phyloP scores from a whole-genome alignment of 2,329 filamentous ascomycete species.

The Cladophialophora immunda region DNA sequence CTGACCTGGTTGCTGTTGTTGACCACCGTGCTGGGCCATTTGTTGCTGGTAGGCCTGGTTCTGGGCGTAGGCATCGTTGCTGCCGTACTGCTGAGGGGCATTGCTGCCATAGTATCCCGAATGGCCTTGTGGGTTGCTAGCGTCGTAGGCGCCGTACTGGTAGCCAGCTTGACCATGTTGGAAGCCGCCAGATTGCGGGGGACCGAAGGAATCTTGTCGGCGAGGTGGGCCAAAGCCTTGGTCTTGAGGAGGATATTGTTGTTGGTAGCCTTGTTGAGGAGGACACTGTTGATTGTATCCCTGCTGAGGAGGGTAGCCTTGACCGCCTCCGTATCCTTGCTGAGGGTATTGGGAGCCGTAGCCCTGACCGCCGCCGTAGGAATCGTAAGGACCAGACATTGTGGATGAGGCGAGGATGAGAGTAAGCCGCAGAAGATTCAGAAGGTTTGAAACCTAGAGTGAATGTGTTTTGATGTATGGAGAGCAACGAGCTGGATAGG shows the following conservation, averaged over 20 bases:
- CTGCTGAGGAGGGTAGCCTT: conserved; percentile 44
- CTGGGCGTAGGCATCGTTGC: conserved; percentile 37
- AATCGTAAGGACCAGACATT: conserved; percentile 64
- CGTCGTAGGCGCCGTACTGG: conserved; percentile 46
- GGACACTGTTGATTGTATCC: conserved; percentile 45
- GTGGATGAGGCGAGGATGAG: conserved; percentile 2
- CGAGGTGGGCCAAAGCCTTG: conserved; percentile 57
- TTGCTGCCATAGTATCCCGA: conserved; percentile 47
- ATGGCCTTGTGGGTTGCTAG: conserved; percentile 47
- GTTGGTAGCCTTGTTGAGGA: conserved; percentile 46
- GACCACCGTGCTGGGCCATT: conserved; percentile 24
- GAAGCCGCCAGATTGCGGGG: conserved; percentile 55
- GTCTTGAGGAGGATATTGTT: conserved; percentile 44
- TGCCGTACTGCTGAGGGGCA: conserved; percentile 25
- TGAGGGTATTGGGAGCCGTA: conserved; percentile 43
- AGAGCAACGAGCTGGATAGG: background rate
- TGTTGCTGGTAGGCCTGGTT: conserved; percentile 39
- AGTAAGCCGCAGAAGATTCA: conserved; percentile 1
- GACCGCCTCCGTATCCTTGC: conserved; percentile 43
- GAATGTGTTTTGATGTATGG: background rate
- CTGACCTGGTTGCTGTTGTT: conserved; percentile 18
- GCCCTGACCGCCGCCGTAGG: conserved; percentile 42
- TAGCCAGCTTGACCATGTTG: conserved; percentile 54
- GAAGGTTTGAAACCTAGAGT: background rate
- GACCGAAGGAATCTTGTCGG: conserved; percentile 47